These are phyloP conservation scores for Colletotrichum tanaceti DNA, from an alignment of 2,329 filamentous ascomycete species.

Conservation along the genomic window DNA sequence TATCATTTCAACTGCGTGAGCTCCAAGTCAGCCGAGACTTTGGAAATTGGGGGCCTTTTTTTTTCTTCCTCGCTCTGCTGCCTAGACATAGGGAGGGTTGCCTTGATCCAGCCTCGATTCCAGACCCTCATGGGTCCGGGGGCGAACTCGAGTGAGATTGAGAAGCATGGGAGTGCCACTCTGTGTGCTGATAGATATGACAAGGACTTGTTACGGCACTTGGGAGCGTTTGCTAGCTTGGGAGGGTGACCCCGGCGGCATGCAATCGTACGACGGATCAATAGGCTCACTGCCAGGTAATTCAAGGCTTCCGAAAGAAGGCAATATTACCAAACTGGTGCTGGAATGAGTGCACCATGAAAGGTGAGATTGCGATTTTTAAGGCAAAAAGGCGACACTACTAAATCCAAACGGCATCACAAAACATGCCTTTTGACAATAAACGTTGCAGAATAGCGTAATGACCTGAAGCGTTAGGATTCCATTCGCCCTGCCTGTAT, in stretches of 20 bases:
- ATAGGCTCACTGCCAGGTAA: not conserved
- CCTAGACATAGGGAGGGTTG: not conserved
- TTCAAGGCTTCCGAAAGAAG: too few species aligned
- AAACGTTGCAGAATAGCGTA: not conserved
- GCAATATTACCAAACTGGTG: too few species aligned
- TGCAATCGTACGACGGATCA: not conserved
- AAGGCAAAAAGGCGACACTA: not conserved
- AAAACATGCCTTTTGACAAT: not conserved
- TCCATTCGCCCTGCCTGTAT: too few species aligned
- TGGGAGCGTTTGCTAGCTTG: not conserved
- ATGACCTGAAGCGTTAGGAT: not conserved
- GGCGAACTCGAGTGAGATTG: not conserved
- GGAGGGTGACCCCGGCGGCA: too few species aligned
- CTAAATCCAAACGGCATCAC: too few species aligned
- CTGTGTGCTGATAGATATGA: not conserved
- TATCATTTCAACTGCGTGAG: not conserved
- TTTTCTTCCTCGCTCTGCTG: not conserved
- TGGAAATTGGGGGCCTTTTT: too few species aligned
- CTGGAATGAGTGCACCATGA: too few species aligned
- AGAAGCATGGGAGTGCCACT: not conserved
- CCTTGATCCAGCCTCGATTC: not conserved
- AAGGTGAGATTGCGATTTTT: not conserved
- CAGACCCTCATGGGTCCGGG: not conserved
- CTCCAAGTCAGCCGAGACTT: not conserved
- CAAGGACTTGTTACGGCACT: not conserved